Percentiles rank a stretch among this genome's conserved stretches.
These are phyloP conservation scores for Leptographium radiaticola DNA, from an alignment of 2,329 filamentous ascomycete genomes.

Conservation along the genomic window DNA sequence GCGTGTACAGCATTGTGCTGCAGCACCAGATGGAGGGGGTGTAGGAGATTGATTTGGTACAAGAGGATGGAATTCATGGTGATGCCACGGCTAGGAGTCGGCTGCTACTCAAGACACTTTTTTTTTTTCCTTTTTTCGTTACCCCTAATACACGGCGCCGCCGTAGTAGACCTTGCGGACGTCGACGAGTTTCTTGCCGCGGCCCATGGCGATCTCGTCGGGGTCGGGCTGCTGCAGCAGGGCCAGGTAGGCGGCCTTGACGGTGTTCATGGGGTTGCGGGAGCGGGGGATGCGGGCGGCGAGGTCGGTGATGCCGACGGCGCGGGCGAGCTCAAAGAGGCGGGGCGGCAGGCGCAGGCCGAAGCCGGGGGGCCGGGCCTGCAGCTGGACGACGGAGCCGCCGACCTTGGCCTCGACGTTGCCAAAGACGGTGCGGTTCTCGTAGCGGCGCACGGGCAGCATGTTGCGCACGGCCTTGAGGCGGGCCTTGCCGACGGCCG, in stretches of 20 bases:
- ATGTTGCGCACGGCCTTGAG: slow-evolving; percentile 82
- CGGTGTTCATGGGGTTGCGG: slow-evolving; percentile 93
- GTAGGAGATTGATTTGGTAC: slow-evolving; percentile 41
- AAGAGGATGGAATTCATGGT: slow-evolving; percentile 18
- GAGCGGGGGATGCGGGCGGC: slow-evolving; percentile 71
- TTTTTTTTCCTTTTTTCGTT: background rate
- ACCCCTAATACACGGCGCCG: slow-evolving; percentile 48
- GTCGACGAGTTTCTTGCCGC: slow-evolving; percentile 93
- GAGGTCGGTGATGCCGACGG: slow-evolving; percentile 76
- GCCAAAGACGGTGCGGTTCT: slow-evolving; percentile 83
- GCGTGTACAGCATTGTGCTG: slow-evolving; percentile 95
- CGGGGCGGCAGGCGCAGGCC: slow-evolving; percentile 82
- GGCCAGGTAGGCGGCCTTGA: slow-evolving; percentile 81
- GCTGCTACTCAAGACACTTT: no score
- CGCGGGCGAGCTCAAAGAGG: slow-evolving; percentile 89
- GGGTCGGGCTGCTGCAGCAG: slow-evolving; percentile 74
- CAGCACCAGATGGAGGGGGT: slow-evolving; percentile 70
- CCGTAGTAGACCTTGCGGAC: slow-evolving; percentile 96
- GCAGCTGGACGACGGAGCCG: slow-evolving; percentile 73
- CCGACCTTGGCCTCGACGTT: slow-evolving; percentile 73
- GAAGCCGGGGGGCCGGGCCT: slow-evolving; percentile 84
- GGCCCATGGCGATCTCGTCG: slow-evolving; percentile 75
- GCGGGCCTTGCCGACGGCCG: slow-evolving; percentile 59
- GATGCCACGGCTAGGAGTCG: background rate
- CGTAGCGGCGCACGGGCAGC: slow-evolving; percentile 82